Conservation (phyloP, 441 rosid species). For the Breynia disticha region DNA sequence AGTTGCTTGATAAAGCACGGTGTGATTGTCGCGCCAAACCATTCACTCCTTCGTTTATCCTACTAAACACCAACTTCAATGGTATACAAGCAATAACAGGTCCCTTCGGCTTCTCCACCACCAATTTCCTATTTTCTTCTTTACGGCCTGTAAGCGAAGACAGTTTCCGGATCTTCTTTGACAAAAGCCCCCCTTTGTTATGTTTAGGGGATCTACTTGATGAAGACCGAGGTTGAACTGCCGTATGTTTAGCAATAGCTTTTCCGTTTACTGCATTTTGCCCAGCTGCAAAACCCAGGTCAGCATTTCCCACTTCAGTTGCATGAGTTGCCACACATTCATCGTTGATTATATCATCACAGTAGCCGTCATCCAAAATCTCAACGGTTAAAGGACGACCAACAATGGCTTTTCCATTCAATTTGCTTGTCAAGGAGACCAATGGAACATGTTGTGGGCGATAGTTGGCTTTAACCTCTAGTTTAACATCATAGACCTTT, state of each 20-base stretch:
- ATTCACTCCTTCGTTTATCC: conserved; percentile 78
- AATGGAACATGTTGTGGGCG: conserved; percentile 71
- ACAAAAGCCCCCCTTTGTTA: conserved; percentile 42
- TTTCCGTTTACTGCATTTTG: conserved; percentile 26
- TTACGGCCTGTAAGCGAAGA: conserved; percentile 64
- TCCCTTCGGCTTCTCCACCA: conserved; percentile 44
- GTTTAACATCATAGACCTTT: conserved; percentile 54
- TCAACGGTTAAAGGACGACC: conserved; percentile 79
- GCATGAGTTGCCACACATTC: conserved; percentile 17
- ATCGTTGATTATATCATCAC: conserved; percentile 19
- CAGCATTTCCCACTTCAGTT: conserved; percentile 10
- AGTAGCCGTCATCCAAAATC: conserved; percentile 34
- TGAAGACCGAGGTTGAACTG: conserved; percentile 19
- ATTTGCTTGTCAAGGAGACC: conserved; percentile 81
- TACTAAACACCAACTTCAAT: conserved; percentile 73
- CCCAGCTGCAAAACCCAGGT: conserved; percentile 15
- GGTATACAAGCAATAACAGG: conserved; percentile 80
- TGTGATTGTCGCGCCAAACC: conserved; percentile 51
- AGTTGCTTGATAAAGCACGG: conserved; percentile 29
- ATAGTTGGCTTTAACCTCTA: conserved; percentile 71
- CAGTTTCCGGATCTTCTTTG: conserved; percentile 65
- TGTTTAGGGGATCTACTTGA: conserved; percentile 30
- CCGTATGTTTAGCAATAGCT: conserved; percentile 25
- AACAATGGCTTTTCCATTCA: conserved; percentile 73
- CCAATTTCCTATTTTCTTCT: conserved; percentile 31